A percentile compares a stretch with the other conserved stretches of the same genome.
Evolutionary conservation across 176 grass and related monocot genomes (phyloP).

Genomic region (Pharus latifolius): DNA sequence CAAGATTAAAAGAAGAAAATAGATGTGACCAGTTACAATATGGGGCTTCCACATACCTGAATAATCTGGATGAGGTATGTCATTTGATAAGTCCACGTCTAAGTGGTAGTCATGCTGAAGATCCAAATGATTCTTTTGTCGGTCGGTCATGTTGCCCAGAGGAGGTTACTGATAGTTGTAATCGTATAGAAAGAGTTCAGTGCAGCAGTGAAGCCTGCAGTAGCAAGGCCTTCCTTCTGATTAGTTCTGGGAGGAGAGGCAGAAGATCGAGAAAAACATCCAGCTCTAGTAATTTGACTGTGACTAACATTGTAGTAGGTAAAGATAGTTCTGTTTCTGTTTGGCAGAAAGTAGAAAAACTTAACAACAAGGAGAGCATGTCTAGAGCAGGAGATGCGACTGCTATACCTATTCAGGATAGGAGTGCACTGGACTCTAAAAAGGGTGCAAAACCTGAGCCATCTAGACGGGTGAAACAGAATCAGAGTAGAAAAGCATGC

Average conservation of each 20-base stretch:
- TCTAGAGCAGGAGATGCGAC: constrained; percentile 5
- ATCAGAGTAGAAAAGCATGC: constrained; percentile 18
- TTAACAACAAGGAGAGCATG: neutral
- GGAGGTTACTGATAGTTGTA: constrained; percentile 18
- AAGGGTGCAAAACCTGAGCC: constrained; percentile 7
- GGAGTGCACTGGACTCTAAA: neutral
- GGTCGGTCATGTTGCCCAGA: constrained; percentile 7
- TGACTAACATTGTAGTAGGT: constrained; percentile 10
- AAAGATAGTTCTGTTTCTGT: constrained; percentile 25
- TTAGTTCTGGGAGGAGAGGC: constrained; percentile 15
- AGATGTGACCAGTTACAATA: neutral
- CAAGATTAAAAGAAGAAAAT: constrained; percentile 13
- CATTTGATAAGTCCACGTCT: neutral
- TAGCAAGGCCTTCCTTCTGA: constrained; percentile 25
- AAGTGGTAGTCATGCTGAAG: constrained; percentile 5
- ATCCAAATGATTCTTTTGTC: constrained; percentile 6
- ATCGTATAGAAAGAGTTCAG: constrained; percentile 23
- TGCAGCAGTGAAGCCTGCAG: constrained; percentile 37
- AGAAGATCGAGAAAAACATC: constrained; percentile 14
- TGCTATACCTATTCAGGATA: constrained; percentile 9
- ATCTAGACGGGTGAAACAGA: constrained; percentile 7
- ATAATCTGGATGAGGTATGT: neutral
- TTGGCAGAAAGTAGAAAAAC: constrained; percentile 53
- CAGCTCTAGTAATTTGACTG: constrained; percentile 3
- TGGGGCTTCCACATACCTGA: neutral